Base-by-base conservation (phyloP, 129 eudicot species). In the Chrysanthemum seticuspe region DNA sequence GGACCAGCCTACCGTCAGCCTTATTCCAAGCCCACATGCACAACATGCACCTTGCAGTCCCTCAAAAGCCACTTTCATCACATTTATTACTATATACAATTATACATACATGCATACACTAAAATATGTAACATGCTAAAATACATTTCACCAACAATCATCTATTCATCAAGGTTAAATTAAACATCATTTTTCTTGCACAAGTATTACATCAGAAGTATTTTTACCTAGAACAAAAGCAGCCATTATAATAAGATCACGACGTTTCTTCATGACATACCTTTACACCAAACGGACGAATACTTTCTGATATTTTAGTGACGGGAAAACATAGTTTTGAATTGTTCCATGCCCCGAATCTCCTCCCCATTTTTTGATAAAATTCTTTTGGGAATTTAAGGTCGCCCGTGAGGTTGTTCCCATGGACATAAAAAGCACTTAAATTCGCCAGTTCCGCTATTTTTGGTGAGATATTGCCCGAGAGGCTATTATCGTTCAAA, bases 341-440 rank as follows among this genome's bases (percentile, higher is more conserved):
- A 80, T 93, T 93, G 23, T 81, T 78, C 97, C 98, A 89, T 0
- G 93, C 97, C 76, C 96, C 96, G 18, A 90, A 93, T 3, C 91
- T 76, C 78, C 92, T 83, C 3, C 98, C 96, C 96, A 93, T 84
- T 86, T 73, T 90, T 57, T 70, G 72, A 59, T 90, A 89, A 52
- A 93, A 93, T 74, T 48, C 61, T 58, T 57, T 72, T 0, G 92
- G 75, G 72, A 93, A 89, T 10, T 80, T 79, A 59, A 93, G 88
- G 80, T 82, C 85, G 13, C 97, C 98, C 44, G 87, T 84, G 72
- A 93, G 83, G 78, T 90, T 87, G 40, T 93, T 93, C 47, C 92
- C 93, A 68, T 93, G 69, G 13, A 93, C 68, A 62, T 87, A 87
- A 12, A 93, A 69, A 50, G 97, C 87, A 63, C 82, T 82, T 23